A percentile compares a stretch with the other conserved stretches of the same genome.
Evolutionary conservation across 78 protist genomes (phyloP).

Genomic region (slime mould (Dictyostelium discoideum)): DNA sequence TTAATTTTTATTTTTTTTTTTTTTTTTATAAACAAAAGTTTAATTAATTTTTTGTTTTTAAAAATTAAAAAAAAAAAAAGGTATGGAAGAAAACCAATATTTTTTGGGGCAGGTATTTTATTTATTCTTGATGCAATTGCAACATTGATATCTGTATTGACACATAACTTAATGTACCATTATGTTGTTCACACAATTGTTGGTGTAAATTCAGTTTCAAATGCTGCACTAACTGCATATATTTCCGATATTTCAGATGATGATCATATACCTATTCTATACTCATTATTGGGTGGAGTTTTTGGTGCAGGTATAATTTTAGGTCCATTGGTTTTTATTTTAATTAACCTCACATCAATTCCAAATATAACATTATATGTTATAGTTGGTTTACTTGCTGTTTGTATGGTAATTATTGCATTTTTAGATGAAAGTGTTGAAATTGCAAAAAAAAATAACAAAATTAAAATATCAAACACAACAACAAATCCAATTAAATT

Average conservation of each 20-base stretch:
- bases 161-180: background rate
- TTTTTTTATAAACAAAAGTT: background rate
- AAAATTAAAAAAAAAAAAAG: background rate
- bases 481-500: constrained; percentile 36
- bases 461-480: background rate
- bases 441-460: background rate
- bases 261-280: background rate
- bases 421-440: background rate
- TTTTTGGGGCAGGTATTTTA: background rate
- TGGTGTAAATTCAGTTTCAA: background rate
- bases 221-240: background rate
- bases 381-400: background rate
- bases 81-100: constrained; percentile 35
- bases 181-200: constrained; percentile 21
- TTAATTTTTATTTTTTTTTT: background rate
- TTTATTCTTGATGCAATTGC: background rate
- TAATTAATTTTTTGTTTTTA: background rate
- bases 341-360: background rate
- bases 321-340: background rate
- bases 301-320: background rate
- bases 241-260: constrained; percentile 8
- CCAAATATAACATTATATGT: background rate
- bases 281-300: background rate
- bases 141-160: background rate
- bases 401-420: background rate